Conservation (phyloP, 345 rosid species). For the Iberis pinnata region DNA sequence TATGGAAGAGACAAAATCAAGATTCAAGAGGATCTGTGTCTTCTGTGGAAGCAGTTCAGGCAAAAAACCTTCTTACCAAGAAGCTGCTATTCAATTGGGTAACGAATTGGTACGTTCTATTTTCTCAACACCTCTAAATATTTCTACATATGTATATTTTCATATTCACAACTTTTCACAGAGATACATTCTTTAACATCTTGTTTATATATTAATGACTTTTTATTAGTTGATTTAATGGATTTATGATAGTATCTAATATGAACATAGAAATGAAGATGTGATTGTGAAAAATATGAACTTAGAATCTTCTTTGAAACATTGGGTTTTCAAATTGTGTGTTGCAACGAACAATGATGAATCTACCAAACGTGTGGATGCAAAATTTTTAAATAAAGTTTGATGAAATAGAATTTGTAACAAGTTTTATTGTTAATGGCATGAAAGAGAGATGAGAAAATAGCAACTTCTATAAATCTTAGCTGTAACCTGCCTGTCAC, state of each 20-base stretch:
- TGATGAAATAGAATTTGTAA: conserved; percentile 25
- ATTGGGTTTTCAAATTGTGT: conserved; percentile 23
- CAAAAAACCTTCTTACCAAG: conserved; percentile 68
- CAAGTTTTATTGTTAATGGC: conserved; percentile 47
- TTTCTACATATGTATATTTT: not conserved
- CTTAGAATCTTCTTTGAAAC: conserved; percentile 16
- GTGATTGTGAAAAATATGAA: conserved; percentile 5
- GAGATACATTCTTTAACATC: not conserved
- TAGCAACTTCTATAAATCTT: conserved; percentile 32
- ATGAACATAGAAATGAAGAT: conserved; percentile 11
- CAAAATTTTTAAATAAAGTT: not conserved
- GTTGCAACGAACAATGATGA: conserved; percentile 36
- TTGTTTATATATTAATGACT: too few relatives aligned
- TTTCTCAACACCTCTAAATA: not conserved
- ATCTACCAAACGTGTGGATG: too few relatives aligned
- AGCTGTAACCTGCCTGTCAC: conserved; percentile 95
- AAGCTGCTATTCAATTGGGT: conserved; percentile 76
- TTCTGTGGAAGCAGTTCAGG: conserved; percentile 86
- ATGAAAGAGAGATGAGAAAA: conserved; percentile 41
- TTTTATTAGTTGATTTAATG: too few relatives aligned
- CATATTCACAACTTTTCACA: conserved; percentile 3
- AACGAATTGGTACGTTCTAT: conserved; percentile 55
- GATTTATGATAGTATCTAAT: not conserved
- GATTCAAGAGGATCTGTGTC: conserved; percentile 80
- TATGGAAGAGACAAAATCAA: conserved; percentile 53